A percentile compares a stretch with the other conserved stretches of the same genome.
Evolutionary conservation across 495 filamentous ascomycete species (phyloP).

Genomic region (Aspergillus diversus): DNA sequence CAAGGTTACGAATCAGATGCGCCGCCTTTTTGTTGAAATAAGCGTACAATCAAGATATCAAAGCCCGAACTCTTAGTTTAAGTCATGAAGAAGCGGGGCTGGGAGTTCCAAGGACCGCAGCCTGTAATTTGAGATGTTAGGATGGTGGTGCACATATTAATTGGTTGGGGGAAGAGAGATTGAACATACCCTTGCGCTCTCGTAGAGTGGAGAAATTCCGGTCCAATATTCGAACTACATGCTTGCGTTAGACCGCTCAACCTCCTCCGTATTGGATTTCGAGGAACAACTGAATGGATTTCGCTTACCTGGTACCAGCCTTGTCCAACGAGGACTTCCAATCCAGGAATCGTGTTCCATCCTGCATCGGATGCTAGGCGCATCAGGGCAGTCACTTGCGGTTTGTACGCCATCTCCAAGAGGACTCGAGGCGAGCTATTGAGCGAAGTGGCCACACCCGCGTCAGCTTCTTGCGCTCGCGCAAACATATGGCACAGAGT

Average conservation of each 20-base stretch:
- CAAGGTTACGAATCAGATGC: neutral
- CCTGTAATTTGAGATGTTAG: slow-evolving; percentile 1
- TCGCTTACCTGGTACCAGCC: slow-evolving; percentile 67
- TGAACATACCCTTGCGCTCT: slow-evolving; percentile 53
- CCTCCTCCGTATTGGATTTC: neutral
- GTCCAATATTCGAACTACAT: slow-evolving; percentile 78
- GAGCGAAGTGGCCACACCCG: slow-evolving; percentile 32
- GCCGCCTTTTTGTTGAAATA: slow-evolving; percentile 14
- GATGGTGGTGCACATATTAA: neutral
- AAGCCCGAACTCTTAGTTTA: neutral
- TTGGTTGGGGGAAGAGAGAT: neutral
- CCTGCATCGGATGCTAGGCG: slow-evolving; percentile 75
- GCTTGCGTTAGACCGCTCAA: slow-evolving; percentile 15
- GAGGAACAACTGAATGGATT: neutral
- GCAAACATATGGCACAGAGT: slow-evolving; percentile 68
- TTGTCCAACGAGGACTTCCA: slow-evolving; percentile 91
- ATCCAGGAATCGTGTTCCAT: slow-evolving; percentile 84
- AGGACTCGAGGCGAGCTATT: slow-evolving; percentile 59
- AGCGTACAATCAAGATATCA: neutral
- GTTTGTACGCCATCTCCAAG: slow-evolving; percentile 97
- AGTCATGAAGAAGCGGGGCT: neutral
- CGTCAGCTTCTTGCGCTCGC: slow-evolving; percentile 45
- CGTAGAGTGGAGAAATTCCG: slow-evolving; percentile 70
- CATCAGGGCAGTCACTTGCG: slow-evolving; percentile 82
- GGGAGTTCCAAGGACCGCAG: slow-evolving; percentile 13